These are phyloP conservation scores for Monosporascus sp. DNA, from an alignment of 2,329 filamentous ascomycete species.

Conservation along the genomic window DNA sequence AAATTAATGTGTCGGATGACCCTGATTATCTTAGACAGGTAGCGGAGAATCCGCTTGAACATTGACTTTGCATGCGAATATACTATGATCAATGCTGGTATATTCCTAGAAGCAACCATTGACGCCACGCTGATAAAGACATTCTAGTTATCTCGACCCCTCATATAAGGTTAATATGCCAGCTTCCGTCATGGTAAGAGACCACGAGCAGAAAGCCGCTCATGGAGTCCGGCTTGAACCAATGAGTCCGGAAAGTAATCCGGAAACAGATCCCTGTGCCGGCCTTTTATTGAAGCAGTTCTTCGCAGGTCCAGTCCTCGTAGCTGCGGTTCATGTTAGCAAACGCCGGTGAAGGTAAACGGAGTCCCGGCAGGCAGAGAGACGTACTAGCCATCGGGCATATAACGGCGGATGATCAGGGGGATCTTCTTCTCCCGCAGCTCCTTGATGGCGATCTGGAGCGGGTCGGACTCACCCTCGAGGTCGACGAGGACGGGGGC, in stretches of 20 bases:
- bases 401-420: slow-evolving; percentile 86
- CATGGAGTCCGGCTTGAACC: neutral
- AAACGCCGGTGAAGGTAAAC: slow-evolving; percentile 6
- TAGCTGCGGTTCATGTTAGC: slow-evolving; percentile 54
- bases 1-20: no score
- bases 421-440: slow-evolving; percentile 98
- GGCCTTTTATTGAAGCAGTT: slow-evolving; percentile 61
- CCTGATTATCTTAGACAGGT: no score
- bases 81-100: neutral
- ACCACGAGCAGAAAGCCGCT: no score
- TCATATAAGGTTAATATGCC: neutral
- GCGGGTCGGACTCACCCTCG: slow-evolving; percentile 93
- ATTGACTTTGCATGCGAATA: neutral
- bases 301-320: slow-evolving; percentile 99
- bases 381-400: slow-evolving; percentile 91
- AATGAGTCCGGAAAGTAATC: neutral
- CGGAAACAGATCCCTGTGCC: neutral
- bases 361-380: slow-evolving; percentile 8
- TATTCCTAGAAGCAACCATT: slow-evolving; percentile 1
- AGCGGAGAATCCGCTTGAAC: no score
- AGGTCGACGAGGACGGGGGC: slow-evolving; percentile 94
- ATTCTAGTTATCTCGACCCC: neutral
- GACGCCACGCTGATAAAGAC: neutral
- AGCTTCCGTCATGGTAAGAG: neutral
- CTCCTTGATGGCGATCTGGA: slow-evolving; percentile 97